These are phyloP conservation scores for Aureobasidium melanogenum DNA, from an alignment of 2,329 filamentous ascomycete genomes.

Conservation along the genomic window DNA sequence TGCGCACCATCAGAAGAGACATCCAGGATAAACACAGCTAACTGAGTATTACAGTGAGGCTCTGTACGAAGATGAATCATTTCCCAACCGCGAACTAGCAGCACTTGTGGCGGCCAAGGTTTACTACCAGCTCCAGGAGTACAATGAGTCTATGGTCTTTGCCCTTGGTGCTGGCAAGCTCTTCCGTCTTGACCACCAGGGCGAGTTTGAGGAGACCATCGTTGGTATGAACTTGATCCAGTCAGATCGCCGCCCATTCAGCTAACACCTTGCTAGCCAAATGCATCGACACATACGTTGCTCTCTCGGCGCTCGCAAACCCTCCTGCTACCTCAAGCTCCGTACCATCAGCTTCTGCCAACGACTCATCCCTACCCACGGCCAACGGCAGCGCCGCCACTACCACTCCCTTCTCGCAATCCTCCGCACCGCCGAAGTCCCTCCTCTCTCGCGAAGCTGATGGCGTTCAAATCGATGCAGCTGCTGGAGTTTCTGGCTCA, in stretches of 20 bases:
- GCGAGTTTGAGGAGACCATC: slow-evolving; percentile 98
- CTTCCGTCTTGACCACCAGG: slow-evolving; percentile 82
- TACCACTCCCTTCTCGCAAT: slow-evolving; percentile 92
- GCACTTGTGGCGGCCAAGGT: slow-evolving; percentile 94
- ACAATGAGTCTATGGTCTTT: slow-evolving; percentile 99
- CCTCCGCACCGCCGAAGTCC: slow-evolving; percentile 85
- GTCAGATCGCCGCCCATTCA: neutral
- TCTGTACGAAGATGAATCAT: slow-evolving; percentile 91
- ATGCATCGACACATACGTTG: slow-evolving; percentile 96
- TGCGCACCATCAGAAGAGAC: slow-evolving; percentile 39
- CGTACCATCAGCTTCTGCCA: slow-evolving; percentile 34
- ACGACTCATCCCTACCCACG: slow-evolving; percentile 68
- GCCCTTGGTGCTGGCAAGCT: slow-evolving; percentile 89
- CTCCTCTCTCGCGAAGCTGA: slow-evolving; percentile 76
- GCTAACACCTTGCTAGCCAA: slow-evolving; percentile 48
- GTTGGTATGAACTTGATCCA: slow-evolving; percentile 52
- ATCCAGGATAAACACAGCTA: neutral
- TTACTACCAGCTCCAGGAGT: slow-evolving; percentile 97
- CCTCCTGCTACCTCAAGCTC: slow-evolving; percentile 41
- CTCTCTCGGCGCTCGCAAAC: slow-evolving; percentile 57
- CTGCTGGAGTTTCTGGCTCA: slow-evolving; percentile 43
- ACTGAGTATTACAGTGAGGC: slow-evolving; percentile 60
- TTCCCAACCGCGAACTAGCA: slow-evolving; percentile 87
- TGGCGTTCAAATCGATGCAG: slow-evolving; percentile 46
- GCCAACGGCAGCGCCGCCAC: slow-evolving; percentile 46